Base-by-base conservation (phyloP, 1,284 basidiomycete genomes). In the Ceratorhiza oryzae-sativae region DNA sequence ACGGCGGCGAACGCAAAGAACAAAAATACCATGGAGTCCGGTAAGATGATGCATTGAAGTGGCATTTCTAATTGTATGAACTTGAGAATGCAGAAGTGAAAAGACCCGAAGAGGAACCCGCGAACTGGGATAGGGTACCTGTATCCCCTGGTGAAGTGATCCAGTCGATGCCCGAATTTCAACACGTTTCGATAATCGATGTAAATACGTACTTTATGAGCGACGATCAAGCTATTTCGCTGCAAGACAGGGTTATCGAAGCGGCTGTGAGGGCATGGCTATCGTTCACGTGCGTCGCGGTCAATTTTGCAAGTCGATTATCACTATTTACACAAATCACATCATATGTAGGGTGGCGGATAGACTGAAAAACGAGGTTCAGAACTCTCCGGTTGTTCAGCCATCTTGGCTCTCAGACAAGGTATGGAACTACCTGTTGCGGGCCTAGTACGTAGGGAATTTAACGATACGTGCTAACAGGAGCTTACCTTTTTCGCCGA, bases 91-190 rank as follows among this genome's bases (percentile, higher is more conserved):
- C 32, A n/a, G n/a, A 32, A 68, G 63, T 55, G 20, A n/a, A 20
- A n/a, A 27, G 30, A 2, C 63, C 51, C 2, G 63, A 68, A 4
- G 63, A 68, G 15, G 41, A 68, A 32, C 20, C 20, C 25, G 36
- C 3, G 9, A 53, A 55, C 49, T 68, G n/a, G 51, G 63, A 68
- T 23, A 3, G 63, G 15, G 39, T 39, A 30, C 53, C 23, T 34
- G 13, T 42, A 8, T 68, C 63, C 3, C 63, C 63, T n/a, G 63
- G 63, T 15, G 63, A 68, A 3, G 63, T 68, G 2, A 23, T 56
- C 25, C 36, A 56, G 15, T 32, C 42, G 12, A 68, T 68, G n/a
- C n/a, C n/a, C n/a, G n/a, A n/a, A 30, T 42, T 56, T 20, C 36
- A 34, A 12, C 9, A 39, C 4, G 25, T 23, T 10, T 55, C 36